Conservation (phyloP, 768 basidiomycete species). For the Polyporus arcularius region DNA sequence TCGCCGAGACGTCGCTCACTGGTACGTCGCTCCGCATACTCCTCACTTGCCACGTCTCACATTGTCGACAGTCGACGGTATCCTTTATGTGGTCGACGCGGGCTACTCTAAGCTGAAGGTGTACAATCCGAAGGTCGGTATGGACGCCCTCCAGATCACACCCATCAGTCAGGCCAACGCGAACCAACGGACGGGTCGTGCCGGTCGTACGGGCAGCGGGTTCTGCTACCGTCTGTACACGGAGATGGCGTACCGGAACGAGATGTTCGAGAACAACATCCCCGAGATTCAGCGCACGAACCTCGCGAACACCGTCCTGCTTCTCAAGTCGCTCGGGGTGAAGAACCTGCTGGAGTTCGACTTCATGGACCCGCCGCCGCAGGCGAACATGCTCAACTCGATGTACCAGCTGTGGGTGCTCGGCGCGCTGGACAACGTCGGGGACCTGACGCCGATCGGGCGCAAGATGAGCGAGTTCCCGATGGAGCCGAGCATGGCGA, state of each 20-base stretch:
- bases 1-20: conserved; percentile 96
- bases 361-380: conserved; percentile 99
- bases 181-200: conserved; percentile 93
- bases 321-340: conserved; percentile 95
- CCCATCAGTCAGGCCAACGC: conserved; percentile 99
- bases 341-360: conserved; percentile 98
- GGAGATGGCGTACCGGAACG: conserved; percentile 95
- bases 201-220: conserved; percentile 93
- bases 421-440: conserved; percentile 94
- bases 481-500: conserved; percentile 98
- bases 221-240: conserved; percentile 97
- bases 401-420: conserved; percentile 99
- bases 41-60: background rate
- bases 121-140: conserved; percentile 98
- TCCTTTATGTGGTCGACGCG: conserved; percentile 93
- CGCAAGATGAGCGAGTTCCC: conserved; percentile 99
- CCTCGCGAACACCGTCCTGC: conserved; percentile 91
- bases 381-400: conserved; percentile 97
- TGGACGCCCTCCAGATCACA: conserved; percentile 99
- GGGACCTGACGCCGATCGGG: conserved; percentile 90
- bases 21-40: conserved; percentile 43
- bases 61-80: conserved; percentile 79
- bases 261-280: conserved; percentile 93
- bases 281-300: conserved; percentile 99
- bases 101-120: conserved; percentile 98